Percentiles rank a stretch among this genome's conserved stretches.
These are phyloP conservation scores for Penicillium herquei DNA, from an alignment of 495 filamentous ascomycete species.

Conservation along the genomic window DNA sequence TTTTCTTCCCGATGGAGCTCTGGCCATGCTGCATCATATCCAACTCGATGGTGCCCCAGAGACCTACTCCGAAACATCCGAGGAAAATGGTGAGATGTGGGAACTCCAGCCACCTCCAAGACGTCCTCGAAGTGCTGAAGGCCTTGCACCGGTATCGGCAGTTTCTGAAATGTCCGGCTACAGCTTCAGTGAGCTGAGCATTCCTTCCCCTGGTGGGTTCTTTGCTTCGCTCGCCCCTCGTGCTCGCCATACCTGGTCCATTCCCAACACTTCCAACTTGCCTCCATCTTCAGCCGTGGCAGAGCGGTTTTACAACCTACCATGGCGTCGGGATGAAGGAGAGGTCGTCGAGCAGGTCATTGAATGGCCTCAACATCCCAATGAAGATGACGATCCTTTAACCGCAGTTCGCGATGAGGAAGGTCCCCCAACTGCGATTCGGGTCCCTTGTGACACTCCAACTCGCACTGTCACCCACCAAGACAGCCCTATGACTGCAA, in stretches of 20 bases:
- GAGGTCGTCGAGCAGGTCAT: slow-evolving; percentile 66
- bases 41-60: slow-evolving; percentile 53
- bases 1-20: slow-evolving; percentile 73
- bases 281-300: slow-evolving; percentile 76
- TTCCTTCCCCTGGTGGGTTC: slow-evolving; percentile 88
- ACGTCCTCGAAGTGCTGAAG: slow-evolving; percentile 42
- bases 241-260: slow-evolving; percentile 74
- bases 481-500: slow-evolving; percentile 32
- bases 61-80: slow-evolving; percentile 43
- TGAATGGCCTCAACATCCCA: slow-evolving; percentile 52
- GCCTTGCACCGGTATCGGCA: slow-evolving; percentile 31
- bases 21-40: slow-evolving; percentile 76
- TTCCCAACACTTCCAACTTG: slow-evolving; percentile 37
- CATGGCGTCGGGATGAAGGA: slow-evolving; percentile 57
- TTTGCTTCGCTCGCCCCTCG: slow-evolving; percentile 76
- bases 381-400: slow-evolving; percentile 37
- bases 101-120: slow-evolving; percentile 30
- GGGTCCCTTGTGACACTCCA: slow-evolving; percentile 29
- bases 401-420: slow-evolving; percentile 48
- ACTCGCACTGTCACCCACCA: slow-evolving; percentile 19
- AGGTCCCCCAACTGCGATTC: slow-evolving; percentile 66
- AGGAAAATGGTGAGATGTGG: slow-evolving; percentile 51
- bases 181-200: slow-evolving; percentile 68
- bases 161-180: slow-evolving; percentile 48
- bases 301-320: slow-evolving; percentile 78